Percentiles rank a stretch among this genome's conserved stretches.
Evolutionary conservation across 2,329 filamentous ascomycete species (phyloP).

Genomic region (Blastomyces parvus): DNA sequence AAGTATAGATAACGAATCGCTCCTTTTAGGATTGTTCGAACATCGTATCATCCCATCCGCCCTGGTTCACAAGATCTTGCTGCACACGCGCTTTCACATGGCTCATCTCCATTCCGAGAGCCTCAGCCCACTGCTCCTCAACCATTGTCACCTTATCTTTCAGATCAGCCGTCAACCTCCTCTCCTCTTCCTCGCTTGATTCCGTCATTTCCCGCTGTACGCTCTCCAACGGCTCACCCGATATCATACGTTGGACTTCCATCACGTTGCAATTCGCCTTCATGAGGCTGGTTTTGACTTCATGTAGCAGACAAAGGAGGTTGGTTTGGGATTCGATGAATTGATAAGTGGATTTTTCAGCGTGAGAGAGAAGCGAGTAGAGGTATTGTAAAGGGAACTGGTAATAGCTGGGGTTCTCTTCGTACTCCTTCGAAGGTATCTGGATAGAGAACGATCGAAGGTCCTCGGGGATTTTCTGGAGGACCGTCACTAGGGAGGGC

Average conservation of each 20-base stretch:
- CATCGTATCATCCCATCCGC: constrained; percentile 78
- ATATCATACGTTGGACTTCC: constrained; percentile 52
- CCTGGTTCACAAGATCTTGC: constrained; percentile 61
- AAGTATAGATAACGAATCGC: background rate
- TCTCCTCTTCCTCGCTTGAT: constrained; percentile 58
- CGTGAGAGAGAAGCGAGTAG: constrained; percentile 72
- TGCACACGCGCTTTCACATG: constrained; percentile 65
- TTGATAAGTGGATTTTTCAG: constrained; percentile 87
- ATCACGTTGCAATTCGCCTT: constrained; percentile 57
- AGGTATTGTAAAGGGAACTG: constrained; percentile 83
- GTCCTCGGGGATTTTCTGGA: constrained; percentile 64
- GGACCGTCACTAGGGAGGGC: constrained; percentile 64
- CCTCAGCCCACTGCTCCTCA: constrained; percentile 82
- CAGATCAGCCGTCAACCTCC: constrained; percentile 66
- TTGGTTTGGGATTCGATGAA: constrained; percentile 95
- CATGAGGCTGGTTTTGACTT: constrained; percentile 73
- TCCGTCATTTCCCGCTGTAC: constrained; percentile 43
- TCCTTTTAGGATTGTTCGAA: constrained; percentile 31
- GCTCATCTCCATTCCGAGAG: constrained; percentile 67
- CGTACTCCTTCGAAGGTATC: constrained; percentile 68
- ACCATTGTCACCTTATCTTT: constrained; percentile 90
- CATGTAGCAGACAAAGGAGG: constrained; percentile 77
- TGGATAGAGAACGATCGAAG: constrained; percentile 56
- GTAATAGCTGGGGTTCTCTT: constrained; percentile 75
- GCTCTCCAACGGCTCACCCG: constrained; percentile 34